Evolutionary conservation across 345 rosid genomes (phyloP).

Genomic region (Eucalyptus albens): DNA sequence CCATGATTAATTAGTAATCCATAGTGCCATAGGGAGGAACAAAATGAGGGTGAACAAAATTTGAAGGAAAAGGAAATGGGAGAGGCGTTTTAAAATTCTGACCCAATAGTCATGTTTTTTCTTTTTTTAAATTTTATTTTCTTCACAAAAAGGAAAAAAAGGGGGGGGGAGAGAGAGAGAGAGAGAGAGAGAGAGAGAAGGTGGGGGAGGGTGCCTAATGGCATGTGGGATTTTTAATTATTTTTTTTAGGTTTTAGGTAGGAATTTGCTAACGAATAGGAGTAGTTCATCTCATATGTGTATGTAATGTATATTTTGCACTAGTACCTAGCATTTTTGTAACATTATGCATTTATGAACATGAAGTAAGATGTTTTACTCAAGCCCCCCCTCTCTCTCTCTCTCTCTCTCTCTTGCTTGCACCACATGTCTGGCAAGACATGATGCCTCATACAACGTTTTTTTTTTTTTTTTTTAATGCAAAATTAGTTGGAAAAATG

Average conservation of each 20-base stretch:
- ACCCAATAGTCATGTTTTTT: background rate
- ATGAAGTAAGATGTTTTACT: background rate
- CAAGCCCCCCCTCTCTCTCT: background rate
- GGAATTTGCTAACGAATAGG: slow-evolving; percentile 8
- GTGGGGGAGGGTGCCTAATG: background rate
- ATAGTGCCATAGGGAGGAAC: background rate
- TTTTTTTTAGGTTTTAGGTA: background rate
- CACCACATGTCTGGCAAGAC: background rate
- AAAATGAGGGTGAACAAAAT: background rate
- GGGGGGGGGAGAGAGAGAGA: background rate
- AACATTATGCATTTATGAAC: background rate
- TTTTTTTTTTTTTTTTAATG: background rate
- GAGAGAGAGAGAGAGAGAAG: background rate
- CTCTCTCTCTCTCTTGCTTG: background rate
- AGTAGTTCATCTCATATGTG: background rate
- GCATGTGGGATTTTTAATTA: background rate
- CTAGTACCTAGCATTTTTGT: slow-evolving; percentile 24
- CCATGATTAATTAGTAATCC: background rate
- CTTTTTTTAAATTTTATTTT: background rate
- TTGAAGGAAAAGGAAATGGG: background rate
- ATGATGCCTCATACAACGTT: background rate
- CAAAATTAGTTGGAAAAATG: background rate
- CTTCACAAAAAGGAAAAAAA: background rate
- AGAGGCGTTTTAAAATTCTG: background rate
- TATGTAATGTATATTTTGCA: slow-evolving; percentile 25